Percentiles rank a stretch among this genome's conserved stretches.
phyloP scores from a whole-genome alignment of 768 basidiomycete genomes.

The Cystofilobasidium bisporidii region DNA sequence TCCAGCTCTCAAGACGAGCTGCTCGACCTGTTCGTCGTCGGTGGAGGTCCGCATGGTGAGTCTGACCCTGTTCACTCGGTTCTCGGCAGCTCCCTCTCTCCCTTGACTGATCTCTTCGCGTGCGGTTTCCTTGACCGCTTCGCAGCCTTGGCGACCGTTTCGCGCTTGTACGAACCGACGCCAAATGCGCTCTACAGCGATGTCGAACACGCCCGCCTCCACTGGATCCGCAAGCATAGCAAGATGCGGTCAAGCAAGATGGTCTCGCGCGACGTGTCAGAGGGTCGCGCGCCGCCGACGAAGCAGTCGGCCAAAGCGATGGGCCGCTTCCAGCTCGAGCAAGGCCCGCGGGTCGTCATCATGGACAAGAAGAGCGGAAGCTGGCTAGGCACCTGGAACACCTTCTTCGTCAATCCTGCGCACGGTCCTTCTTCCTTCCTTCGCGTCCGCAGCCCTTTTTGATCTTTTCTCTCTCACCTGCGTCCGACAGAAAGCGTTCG shows the following conservation, averaged over 20 bases:
- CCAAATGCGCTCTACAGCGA: slow-evolving; percentile 34
- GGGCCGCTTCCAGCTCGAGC: background rate
- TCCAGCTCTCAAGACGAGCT: slow-evolving; percentile 1
- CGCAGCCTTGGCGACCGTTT: slow-evolving; percentile 31
- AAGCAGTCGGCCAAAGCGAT: background rate
- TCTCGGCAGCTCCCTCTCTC: too few relatives aligned
- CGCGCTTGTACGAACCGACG: slow-evolving; percentile 30
- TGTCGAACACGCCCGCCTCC: slow-evolving; percentile 33
- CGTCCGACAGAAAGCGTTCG: slow-evolving; percentile 12
- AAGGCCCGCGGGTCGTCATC: background rate
- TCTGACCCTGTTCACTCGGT: background rate
- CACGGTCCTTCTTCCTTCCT: too few relatives aligned
- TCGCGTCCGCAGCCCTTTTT: too few relatives aligned
- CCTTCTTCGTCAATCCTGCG: slow-evolving; percentile 32
- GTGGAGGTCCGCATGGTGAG: slow-evolving; percentile 32
- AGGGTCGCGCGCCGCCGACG: slow-evolving; percentile 1
- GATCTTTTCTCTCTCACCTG: background rate
- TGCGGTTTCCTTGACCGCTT: too few relatives aligned
- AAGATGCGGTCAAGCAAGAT: slow-evolving; percentile 22
- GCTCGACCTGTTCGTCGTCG: slow-evolving; percentile 31
- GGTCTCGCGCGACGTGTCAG: slow-evolving; percentile 14
- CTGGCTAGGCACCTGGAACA: background rate
- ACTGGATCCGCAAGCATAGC: slow-evolving; percentile 30
- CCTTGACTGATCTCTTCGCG: too few relatives aligned
- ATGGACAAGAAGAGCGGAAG: slow-evolving; percentile 19